These are phyloP conservation scores for Lecanicillium sp. DNA, from an alignment of 2,329 filamentous ascomycete genomes.

Conservation along the genomic window DNA sequence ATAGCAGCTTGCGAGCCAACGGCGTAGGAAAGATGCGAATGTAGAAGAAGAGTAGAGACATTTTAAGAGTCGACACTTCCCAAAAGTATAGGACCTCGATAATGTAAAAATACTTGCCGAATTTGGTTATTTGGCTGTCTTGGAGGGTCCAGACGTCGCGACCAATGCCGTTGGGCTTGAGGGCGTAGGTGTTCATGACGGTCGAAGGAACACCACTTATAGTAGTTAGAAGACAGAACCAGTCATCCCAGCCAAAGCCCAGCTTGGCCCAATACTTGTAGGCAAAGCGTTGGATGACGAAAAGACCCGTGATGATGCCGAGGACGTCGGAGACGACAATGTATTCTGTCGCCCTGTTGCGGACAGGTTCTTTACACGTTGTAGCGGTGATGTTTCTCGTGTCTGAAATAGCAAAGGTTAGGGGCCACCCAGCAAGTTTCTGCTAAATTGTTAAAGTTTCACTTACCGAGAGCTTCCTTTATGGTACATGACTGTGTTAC, in stretches of 20 bases:
- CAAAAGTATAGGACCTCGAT: conserved; percentile 30
- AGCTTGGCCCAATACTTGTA: conserved; percentile 19
- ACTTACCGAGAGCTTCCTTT: conserved; percentile 5
- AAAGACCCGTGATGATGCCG: conserved; percentile 24
- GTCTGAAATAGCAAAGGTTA: not conserved
- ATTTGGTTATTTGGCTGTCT: conserved; percentile 14
- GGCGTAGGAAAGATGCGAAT: conserved; percentile 29
- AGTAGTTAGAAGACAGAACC: conserved; percentile 16
- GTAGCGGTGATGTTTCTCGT: conserved; percentile 12
- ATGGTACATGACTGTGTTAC: conserved; percentile 2
- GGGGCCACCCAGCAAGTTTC: not conserved
- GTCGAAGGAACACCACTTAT: conserved; percentile 14
- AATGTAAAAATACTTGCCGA: conserved; percentile 22
- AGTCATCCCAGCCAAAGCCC: conserved; percentile 22
- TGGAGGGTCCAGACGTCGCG: conserved; percentile 25
- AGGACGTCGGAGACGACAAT: conserved; percentile 12
- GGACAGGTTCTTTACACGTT: conserved; percentile 10
- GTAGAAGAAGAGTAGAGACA: conserved; percentile 33
- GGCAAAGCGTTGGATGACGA: conserved; percentile 24
- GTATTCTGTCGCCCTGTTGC: conserved; percentile 11
- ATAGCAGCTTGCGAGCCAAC: conserved; percentile 21
- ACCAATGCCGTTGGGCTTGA: conserved; percentile 20
- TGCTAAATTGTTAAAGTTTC: no score
- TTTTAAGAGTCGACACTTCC: conserved; percentile 28
- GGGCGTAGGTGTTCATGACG: conserved; percentile 15